Conservation (phyloP, 2,329 filamentous ascomycete species). For the Aureobasidium melanogenum region DNA sequence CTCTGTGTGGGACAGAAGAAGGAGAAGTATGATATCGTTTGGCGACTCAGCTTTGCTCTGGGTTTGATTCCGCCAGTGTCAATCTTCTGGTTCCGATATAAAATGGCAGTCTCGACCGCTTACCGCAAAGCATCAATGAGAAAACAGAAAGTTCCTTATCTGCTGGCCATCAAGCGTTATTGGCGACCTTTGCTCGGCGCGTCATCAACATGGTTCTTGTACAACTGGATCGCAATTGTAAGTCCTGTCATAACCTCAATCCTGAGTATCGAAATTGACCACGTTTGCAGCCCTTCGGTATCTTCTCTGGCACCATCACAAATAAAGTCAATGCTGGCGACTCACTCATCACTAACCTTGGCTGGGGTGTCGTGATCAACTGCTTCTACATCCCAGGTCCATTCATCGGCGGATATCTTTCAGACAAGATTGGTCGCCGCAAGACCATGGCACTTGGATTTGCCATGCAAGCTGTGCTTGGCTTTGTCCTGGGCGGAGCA, state of each 20-base stretch:
- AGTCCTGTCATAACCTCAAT: slow-evolving; percentile 29
- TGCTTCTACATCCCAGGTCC: slow-evolving; percentile 80
- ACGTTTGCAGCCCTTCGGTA: slow-evolving; percentile 48
- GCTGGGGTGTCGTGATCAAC: slow-evolving; percentile 82
- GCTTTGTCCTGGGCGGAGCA: slow-evolving; percentile 75
- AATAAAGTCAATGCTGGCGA: slow-evolving; percentile 48
- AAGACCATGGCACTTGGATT: slow-evolving; percentile 66
- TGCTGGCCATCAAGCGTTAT: slow-evolving; percentile 54
- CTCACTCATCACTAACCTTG: slow-evolving; percentile 62
- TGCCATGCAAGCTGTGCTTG: slow-evolving; percentile 61
- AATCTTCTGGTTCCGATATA: slow-evolving; percentile 60
- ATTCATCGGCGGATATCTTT: slow-evolving; percentile 63
- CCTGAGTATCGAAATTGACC: neutral
- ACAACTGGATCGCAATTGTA: slow-evolving; percentile 61
- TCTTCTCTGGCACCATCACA: slow-evolving; percentile 72
- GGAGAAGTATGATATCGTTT: slow-evolving; percentile 45
- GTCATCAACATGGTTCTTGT: slow-evolving; percentile 69
- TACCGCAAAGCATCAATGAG: slow-evolving; percentile 64
- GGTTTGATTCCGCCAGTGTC: slow-evolving; percentile 64
- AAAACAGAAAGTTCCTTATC: slow-evolving; percentile 37
- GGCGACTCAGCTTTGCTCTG: slow-evolving; percentile 72
- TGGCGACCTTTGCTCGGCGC: slow-evolving; percentile 61
- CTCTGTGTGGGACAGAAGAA: slow-evolving; percentile 40
- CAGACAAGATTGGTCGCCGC: slow-evolving; percentile 67
- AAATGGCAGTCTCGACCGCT: slow-evolving; percentile 67